Conservation (phyloP, 2,329 filamentous ascomycete species). For the Alternaria novae-zelandiae region DNA sequence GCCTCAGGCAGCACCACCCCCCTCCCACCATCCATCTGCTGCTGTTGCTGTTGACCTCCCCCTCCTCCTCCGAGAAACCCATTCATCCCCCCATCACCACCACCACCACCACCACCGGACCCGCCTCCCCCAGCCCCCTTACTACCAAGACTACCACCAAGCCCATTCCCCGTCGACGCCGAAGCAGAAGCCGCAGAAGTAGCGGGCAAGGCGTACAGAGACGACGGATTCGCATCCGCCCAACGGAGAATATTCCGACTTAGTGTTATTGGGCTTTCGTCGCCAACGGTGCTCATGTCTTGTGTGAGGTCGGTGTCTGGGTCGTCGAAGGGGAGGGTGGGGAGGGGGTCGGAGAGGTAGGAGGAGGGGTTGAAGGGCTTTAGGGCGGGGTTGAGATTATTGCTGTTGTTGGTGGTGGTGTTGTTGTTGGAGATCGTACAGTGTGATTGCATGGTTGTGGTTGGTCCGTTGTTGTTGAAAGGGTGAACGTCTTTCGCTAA, state of each 20-base stretch:
- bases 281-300: slow-evolving; percentile 27
- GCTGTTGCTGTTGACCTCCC: neutral
- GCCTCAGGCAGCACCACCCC: neutral
- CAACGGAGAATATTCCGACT: slow-evolving; percentile 50
- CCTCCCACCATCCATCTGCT: neutral
- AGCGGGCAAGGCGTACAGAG: neutral
- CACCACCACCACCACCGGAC: neutral
- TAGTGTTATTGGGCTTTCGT: slow-evolving; percentile 41
- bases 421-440: neutral
- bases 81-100: neutral
- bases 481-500: neutral
- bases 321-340: slow-evolving; percentile 12
- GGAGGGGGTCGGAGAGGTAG: slow-evolving; percentile 12
- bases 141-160: neutral
- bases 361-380: slow-evolving; percentile 9
- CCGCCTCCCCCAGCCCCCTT: neutral
- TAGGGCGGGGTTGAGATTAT: neutral
- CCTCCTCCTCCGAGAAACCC: neutral
- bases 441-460: neutral
- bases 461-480: neutral
- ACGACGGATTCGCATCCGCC: slow-evolving; percentile 42
- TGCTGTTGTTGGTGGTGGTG: neutral
- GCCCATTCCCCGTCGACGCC: neutral
- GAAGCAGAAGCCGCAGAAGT: neutral
- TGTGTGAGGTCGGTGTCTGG: slow-evolving; percentile 12